Evolutionary conservation across 2,329 filamentous ascomycete species (phyloP).

Genomic region (Sclerotiophoma versabilis): DNA sequence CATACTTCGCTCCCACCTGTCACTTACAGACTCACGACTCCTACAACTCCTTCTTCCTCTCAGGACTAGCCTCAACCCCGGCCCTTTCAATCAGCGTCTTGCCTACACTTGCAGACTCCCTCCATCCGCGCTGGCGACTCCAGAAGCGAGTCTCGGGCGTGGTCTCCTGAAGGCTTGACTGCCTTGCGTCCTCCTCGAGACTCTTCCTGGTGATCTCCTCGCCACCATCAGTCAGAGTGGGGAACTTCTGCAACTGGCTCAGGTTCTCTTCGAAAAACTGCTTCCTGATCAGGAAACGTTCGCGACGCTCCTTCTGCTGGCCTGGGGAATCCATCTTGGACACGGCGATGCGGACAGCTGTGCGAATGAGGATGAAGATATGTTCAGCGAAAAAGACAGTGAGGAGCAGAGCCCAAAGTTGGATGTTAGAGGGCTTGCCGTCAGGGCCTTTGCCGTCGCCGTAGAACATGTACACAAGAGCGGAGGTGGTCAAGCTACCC

Average conservation of each 20-base stretch:
- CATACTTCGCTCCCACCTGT: no score
- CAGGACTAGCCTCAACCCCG: conserved; percentile 33
- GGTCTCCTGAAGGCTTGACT: conserved; percentile 49
- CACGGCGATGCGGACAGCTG: conserved; percentile 75
- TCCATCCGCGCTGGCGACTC: conserved; percentile 58
- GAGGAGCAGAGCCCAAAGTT: conserved; percentile 80
- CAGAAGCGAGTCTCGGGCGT: conserved; percentile 61
- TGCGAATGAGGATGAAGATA: conserved; percentile 80
- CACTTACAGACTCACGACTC: not conserved
- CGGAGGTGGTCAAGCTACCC: conserved; percentile 84
- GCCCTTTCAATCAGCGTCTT: conserved; percentile 57
- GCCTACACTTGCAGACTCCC: conserved; percentile 60
- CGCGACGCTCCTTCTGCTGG: conserved; percentile 81
- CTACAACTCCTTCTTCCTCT: conserved; percentile 50
- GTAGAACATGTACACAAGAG: conserved; percentile 88
- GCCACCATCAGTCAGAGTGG: conserved; percentile 52
- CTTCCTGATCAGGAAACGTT: conserved; percentile 82
- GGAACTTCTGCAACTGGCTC: conserved; percentile 59
- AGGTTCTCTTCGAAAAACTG: conserved; percentile 77
- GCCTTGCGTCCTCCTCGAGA: conserved; percentile 66
- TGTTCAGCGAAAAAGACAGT: conserved; percentile 88
- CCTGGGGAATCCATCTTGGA: conserved; percentile 85
- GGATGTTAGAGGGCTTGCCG: conserved; percentile 73
- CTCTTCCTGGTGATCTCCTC: conserved; percentile 68
- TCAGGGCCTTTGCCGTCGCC: conserved; percentile 69